These are phyloP conservation scores for Penicillium sclerotiorum DNA, from an alignment of 2,329 filamentous ascomycete genomes.

Conservation along the genomic window DNA sequence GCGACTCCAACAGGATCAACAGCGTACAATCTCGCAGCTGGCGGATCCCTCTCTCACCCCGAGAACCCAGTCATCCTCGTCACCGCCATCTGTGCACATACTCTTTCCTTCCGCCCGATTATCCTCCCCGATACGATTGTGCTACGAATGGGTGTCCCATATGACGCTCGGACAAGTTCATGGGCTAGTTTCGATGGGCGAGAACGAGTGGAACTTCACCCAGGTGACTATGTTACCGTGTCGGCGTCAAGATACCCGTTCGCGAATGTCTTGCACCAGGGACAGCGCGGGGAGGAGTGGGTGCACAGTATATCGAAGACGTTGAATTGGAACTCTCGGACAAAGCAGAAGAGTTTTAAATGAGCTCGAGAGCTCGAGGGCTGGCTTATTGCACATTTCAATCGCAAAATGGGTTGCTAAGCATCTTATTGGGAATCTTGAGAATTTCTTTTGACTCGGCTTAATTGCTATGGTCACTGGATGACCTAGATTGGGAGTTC, in stretches of 20 bases:
- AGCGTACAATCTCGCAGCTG: constrained; percentile 92
- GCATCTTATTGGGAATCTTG: too few relatives aligned
- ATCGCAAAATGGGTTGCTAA: neutral
- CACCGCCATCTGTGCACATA: constrained; percentile 92
- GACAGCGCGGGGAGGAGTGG: constrained; percentile 52
- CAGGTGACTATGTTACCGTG: constrained; percentile 57
- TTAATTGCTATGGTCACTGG: too few relatives aligned
- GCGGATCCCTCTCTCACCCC: constrained; percentile 92
- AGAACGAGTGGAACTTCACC: constrained; percentile 64
- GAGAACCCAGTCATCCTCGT: constrained; percentile 96
- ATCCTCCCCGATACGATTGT: constrained; percentile 96
- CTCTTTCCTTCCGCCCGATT: constrained; percentile 92
- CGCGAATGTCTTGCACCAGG: constrained; percentile 51
- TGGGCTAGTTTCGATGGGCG: constrained; percentile 99
- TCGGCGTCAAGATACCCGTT: constrained; percentile 56
- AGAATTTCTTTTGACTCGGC: too few relatives aligned
- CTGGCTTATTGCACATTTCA: neutral
- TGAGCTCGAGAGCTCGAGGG: constrained; percentile 12
- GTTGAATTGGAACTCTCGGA: constrained; percentile 54
- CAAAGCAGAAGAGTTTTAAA: constrained; percentile 47
- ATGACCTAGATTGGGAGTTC: too few relatives aligned
- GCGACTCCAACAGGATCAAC: constrained; percentile 94
- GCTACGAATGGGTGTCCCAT: constrained; percentile 88
- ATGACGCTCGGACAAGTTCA: constrained; percentile 81
- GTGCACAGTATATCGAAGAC: constrained; percentile 55